Evolutionary conservation across 371 early-diverging fungal species (phyloP), one percentile per base, ranked within the genome.

Genomic region (Choanephora cucurbitarum): DNA sequence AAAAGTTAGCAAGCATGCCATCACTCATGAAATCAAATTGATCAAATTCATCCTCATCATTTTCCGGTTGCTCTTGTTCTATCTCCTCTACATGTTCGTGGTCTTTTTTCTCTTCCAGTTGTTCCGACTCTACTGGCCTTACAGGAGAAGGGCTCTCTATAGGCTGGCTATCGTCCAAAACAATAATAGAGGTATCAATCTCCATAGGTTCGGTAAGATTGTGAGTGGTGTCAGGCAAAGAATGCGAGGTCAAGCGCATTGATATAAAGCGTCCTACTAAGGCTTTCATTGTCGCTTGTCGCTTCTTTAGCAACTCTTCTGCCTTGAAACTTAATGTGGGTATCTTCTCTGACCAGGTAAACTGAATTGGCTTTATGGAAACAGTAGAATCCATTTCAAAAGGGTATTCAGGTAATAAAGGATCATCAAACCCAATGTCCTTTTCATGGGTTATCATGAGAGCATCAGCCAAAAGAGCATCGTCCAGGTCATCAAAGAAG

Each of bases 11-110:
- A 33, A 60, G 21, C 34, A 34, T 8, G 5, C 41, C 48, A 5
- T 60, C 60, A 44, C 41, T 45, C 10, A 50, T 34, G 45, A 45
- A 54, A 45, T 54, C 45, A 45, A 52, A 52, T 42, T 23, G 32
- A 42, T 46, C 49, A 15, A 59, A 21, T 2, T 48, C 53, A 28
- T 43, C 42, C 10, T 46, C 34, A 18, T 44, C 52, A 5, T 55
- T 40, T 14, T 13, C 10, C 2, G 37, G 37, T 37, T 28, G 3
- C 28, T 28, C 7, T 28, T 3, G 28, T 3, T 28, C 7, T 7
- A 28, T 28, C 28, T 28, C 7, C 28, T 28, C 7, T 28, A 7
- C n/a, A n/a, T 3, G 28, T 28, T 28, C 28, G 7, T 28, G 5
- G 3, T 28, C 28, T 28, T 28, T 28, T 5, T 3, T 7, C 28